These are phyloP conservation scores for Taiwanofungus camphoratus DNA, from an alignment of 1,284 basidiomycete genomes.

Conservation along the genomic window DNA sequence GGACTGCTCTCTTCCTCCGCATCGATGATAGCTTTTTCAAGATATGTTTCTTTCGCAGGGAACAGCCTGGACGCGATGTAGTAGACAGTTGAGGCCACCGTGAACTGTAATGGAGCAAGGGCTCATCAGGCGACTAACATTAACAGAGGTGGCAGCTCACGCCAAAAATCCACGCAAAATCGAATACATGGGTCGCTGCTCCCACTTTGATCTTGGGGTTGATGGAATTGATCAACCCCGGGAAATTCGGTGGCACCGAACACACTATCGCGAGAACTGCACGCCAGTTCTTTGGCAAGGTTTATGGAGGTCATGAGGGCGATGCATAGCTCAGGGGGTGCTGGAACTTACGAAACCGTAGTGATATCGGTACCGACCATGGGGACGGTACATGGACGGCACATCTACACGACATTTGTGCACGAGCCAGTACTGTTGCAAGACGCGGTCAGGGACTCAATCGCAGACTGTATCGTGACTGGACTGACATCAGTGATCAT, in stretches of 20 bases:
- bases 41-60: slow-evolving; percentile 54
- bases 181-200: slow-evolving; percentile 47
- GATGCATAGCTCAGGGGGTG: not conserved
- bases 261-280: slow-evolving; percentile 57
- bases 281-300: slow-evolving; percentile 57
- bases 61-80: slow-evolving; percentile 46
- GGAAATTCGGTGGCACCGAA: slow-evolving; percentile 60
- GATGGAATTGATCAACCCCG: slow-evolving; percentile 64
- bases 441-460: not conserved
- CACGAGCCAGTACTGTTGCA: slow-evolving; percentile 56
- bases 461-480: not conserved
- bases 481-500: slow-evolving; percentile 63
- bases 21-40: slow-evolving; percentile 38
- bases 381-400: slow-evolving; percentile 64
- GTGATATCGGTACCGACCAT: slow-evolving; percentile 59
- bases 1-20: slow-evolving; percentile 13
- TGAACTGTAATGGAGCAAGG: slow-evolving; percentile 28
- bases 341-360: slow-evolving; percentile 49
- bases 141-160: slow-evolving; percentile 32
- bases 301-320: slow-evolving; percentile 3
- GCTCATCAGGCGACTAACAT: slow-evolving; percentile 1
- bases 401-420: slow-evolving; percentile 61
- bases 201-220: slow-evolving; percentile 52
- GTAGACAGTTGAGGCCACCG: slow-evolving; percentile 39
- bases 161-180: slow-evolving; percentile 68